Percentiles rank a stretch among this genome's conserved stretches.
Conservation (phyloP, 2,329 filamentous ascomycete species). For the Penicillium hordei region DNA sequence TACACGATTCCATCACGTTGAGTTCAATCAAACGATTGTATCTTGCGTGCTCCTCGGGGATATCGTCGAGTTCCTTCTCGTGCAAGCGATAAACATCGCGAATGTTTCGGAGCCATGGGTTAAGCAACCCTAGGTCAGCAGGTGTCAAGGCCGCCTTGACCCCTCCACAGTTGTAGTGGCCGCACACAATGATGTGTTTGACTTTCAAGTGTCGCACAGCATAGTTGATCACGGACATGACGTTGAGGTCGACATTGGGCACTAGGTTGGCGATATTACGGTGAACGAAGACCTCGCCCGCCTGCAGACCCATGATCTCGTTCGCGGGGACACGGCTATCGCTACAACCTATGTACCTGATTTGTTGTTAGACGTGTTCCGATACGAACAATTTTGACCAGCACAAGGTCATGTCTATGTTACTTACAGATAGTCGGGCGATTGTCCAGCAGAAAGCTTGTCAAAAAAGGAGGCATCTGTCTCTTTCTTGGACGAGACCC, state of each 20-base stretch:
- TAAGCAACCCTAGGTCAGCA: constrained; percentile 67
- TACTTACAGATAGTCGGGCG: constrained; percentile 62
- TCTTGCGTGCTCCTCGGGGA: constrained; percentile 20
- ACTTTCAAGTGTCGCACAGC: constrained; percentile 48
- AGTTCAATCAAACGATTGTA: constrained; percentile 33
- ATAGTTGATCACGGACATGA: constrained; percentile 36
- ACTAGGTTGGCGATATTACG: constrained; percentile 38
- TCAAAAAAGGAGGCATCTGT: constrained; percentile 66
- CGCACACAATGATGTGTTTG: constrained; percentile 68
- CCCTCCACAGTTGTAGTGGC: constrained; percentile 68
- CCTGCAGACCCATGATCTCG: constrained; percentile 34
- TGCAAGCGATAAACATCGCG: constrained; percentile 72
- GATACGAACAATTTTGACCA: not conserved
- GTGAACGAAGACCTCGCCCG: constrained; percentile 37
- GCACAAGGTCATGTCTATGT: not conserved
- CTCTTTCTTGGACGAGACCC: constrained; percentile 60
- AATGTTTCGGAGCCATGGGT: constrained; percentile 69
- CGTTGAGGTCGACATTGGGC: constrained; percentile 31
- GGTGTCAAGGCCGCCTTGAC: constrained; percentile 62
- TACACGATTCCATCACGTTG: constrained; percentile 33
- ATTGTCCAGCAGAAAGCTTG: constrained; percentile 64
- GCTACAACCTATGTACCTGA: constrained; percentile 38
- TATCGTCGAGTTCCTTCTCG: constrained; percentile 63
- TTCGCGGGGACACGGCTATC: constrained; percentile 37
- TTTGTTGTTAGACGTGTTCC: not conserved